Evolutionary conservation across 176 grass and related monocot species (phyloP), one percentile per base, ranked within the genome.

Genomic region (Bolboschoenus planiculmis): DNA sequence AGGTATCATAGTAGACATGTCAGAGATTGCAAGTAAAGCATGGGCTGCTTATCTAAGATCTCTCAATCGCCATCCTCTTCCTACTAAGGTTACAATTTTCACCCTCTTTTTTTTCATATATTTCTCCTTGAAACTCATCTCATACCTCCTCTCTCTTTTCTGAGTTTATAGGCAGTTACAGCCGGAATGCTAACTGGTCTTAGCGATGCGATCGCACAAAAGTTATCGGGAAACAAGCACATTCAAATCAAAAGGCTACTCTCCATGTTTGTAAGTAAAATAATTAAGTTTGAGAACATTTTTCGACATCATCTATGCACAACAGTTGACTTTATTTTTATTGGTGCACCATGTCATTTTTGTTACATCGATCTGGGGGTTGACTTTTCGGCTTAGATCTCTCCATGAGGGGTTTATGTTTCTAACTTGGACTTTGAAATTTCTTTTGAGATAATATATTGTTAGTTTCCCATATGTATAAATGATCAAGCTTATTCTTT

Each of bases 241-340:
- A 63, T 90, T 61, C 88, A 90, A 72, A 72, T 86, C 55, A 84
- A 77, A 80, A 90, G 88, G 84, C 56, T 83, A 47, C 79, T 90
- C 15, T 46, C 85, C 35, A 79, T 90, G 84, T 79, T 86, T 84
- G 88, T 90, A 90, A 64, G 74, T 6, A 35, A 33, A 62, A 64
- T n/a, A 23, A 20, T 53, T 86, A 61, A 42, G 21, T 68, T 70
- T 10, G 36, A 21, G 30, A 74, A 24, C 16, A 5, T 67, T 46
- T 48, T 74, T 48, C 36, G 13, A 10, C 26, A 48, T 42, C 36
- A 70, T 68, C 35, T 14, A 31, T 77, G 29, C 43, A 53, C 14
- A 77, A 27, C 2, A 53, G 72, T 77, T 77, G 72, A 77, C 72
- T 77, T 77, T 51, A 4, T 46, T 44, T 43, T 36, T 13, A 5